A percentile compares a stretch with the other conserved stretches of the same genome.
phyloP scores from a whole-genome alignment of 2,329 filamentous ascomycete genomes.

The Arachnomyces sp. region DNA sequence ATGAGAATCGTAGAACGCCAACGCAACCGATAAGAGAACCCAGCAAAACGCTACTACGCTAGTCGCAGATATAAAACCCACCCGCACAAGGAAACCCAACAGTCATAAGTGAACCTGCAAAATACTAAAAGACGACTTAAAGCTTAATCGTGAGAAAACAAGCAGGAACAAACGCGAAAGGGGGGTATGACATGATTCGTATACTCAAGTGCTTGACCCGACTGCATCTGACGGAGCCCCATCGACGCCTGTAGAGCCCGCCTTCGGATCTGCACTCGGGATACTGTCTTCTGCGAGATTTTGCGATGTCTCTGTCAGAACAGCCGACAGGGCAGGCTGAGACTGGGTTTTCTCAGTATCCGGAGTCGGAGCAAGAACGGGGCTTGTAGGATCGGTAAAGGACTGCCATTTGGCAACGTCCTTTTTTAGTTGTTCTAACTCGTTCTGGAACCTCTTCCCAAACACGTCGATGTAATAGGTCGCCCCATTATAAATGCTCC shows the following conservation, averaged over 20 bases:
- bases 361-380: slow-evolving; percentile 20
- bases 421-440: slow-evolving; percentile 78
- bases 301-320: slow-evolving; percentile 13
- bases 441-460: slow-evolving; percentile 92
- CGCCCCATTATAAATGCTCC: slow-evolving; percentile 94
- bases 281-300: slow-evolving; percentile 27
- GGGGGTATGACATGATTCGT: slow-evolving; percentile 1
- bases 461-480: slow-evolving; percentile 99
- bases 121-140: not conserved
- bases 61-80: too few species aligned
- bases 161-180: slow-evolving; percentile 4
- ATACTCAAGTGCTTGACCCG: slow-evolving; percentile 21
- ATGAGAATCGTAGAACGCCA: not conserved
- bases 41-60: too few species aligned
- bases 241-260: slow-evolving; percentile 21
- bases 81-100: not conserved
- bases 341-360: slow-evolving; percentile 15
- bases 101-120: not conserved
- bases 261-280: slow-evolving; percentile 27
- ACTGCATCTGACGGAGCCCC: slow-evolving; percentile 6
- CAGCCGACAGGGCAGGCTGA: slow-evolving; percentile 13
- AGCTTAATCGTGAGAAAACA: not conserved
- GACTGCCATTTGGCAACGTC: slow-evolving; percentile 85
- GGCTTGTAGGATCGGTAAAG: slow-evolving; percentile 28
- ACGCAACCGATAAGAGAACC: too few species aligned